Percentiles rank a stretch among this genome's conserved stretches.
These are phyloP conservation scores for Globisporangium nagaii DNA, from an alignment of 352 stramenopile species.

Conservation along the genomic window DNA sequence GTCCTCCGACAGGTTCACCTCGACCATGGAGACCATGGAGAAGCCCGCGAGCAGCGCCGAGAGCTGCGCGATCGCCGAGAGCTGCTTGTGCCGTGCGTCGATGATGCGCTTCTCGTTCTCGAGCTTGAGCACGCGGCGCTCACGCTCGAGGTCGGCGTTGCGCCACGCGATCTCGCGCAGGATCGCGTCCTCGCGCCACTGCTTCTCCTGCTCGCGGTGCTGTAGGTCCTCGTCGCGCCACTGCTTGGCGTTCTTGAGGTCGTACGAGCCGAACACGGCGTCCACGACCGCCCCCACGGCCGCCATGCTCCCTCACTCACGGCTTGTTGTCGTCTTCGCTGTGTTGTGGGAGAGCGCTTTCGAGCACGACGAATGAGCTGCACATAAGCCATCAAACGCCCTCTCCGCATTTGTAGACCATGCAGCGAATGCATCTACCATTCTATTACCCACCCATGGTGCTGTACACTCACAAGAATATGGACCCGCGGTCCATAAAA, in stretches of 20 bases:
- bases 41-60: slow-evolving; percentile 67
- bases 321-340: background rate
- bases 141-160: slow-evolving; percentile 60
- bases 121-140: slow-evolving; percentile 66
- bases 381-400: background rate
- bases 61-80: slow-evolving; percentile 55
- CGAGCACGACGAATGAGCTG: background rate
- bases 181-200: slow-evolving; percentile 76
- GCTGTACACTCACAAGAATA: no score
- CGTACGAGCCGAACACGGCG: slow-evolving; percentile 79
- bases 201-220: slow-evolving; percentile 69
- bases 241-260: slow-evolving; percentile 81
- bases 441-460: no score
- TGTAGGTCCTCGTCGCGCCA: slow-evolving; percentile 78
- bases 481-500: no score
- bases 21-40: slow-evolving; percentile 67
- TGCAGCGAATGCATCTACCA: no score
- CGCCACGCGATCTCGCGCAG: slow-evolving; percentile 61
- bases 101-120: slow-evolving; percentile 77
- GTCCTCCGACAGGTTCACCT: slow-evolving; percentile 45
- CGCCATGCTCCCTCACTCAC: slow-evolving; percentile 20
- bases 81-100: slow-evolving; percentile 59
- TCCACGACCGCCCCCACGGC: slow-evolving; percentile 60
- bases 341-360: background rate
- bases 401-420: no score